These are phyloP conservation scores for Sphaerulina populicola DNA, from an alignment of 2,329 filamentous ascomycete genomes.

Conservation along the genomic window DNA sequence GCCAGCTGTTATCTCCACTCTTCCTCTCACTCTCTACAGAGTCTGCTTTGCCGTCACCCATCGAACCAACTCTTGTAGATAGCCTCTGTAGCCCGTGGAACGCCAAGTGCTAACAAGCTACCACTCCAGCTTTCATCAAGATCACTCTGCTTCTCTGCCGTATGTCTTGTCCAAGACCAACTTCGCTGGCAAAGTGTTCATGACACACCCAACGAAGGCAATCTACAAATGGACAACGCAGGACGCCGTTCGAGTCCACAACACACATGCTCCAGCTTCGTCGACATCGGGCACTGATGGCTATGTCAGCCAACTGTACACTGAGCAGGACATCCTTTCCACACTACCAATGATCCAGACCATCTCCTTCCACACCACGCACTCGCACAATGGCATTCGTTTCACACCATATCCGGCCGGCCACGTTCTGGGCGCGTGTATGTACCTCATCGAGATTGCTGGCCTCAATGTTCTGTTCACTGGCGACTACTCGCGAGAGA, in stretches of 20 bases:
- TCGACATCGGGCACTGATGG: conserved; percentile 27
- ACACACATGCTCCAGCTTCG: conserved; percentile 27
- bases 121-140: conserved; percentile 76
- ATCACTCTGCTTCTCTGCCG: conserved; percentile 95
- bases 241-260: conserved; percentile 82
- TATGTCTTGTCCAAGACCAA: conserved; percentile 98
- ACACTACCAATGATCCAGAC: conserved; percentile 93
- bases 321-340: conserved; percentile 86
- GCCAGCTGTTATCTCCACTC: conserved; percentile 18
- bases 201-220: conserved; percentile 98
- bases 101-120: conserved; percentile 2
- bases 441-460: conserved; percentile 97
- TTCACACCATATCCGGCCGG: conserved; percentile 96
- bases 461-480: conserved; percentile 96
- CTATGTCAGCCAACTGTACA: conserved; percentile 66
- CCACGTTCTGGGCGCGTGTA: conserved; percentile 94
- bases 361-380: conserved; percentile 96
- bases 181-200: conserved; percentile 92
- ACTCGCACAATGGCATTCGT: conserved; percentile 90
- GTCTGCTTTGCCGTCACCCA: conserved; percentile 17
- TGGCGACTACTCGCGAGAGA: conserved; percentile 91
- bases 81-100: not conserved
- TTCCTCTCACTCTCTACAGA: conserved; percentile 9
- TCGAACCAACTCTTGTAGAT: not conserved
- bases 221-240: conserved; percentile 99